Conservation (phyloP, 1,284 basidiomycete genomes). For the Lentinula novae-zelandiae region DNA sequence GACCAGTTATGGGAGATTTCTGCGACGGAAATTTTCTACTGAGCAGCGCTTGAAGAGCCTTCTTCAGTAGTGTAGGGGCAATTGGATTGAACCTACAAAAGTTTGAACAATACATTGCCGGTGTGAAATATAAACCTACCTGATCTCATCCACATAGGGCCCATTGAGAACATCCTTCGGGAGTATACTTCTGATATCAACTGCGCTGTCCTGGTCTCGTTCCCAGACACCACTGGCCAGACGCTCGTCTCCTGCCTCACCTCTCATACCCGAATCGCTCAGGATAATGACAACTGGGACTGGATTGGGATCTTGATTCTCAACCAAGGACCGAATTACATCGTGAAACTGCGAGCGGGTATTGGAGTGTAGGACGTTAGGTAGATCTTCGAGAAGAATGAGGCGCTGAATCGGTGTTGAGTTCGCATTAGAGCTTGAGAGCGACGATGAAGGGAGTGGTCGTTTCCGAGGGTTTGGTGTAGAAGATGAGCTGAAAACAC, state of each 20-base stretch:
- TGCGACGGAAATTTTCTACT: slow-evolving; percentile 42
- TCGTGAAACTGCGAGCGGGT: slow-evolving; percentile 79
- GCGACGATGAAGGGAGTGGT: slow-evolving; percentile 2
- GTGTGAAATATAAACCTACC: slow-evolving; percentile 42
- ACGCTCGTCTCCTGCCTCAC: slow-evolving; percentile 57
- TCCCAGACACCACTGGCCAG: slow-evolving; percentile 39
- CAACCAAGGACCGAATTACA: slow-evolving; percentile 58
- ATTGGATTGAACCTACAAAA: slow-evolving; percentile 82
- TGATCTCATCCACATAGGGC: slow-evolving; percentile 71
- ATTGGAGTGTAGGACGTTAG: slow-evolving; percentile 77
- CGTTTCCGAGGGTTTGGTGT: slow-evolving; percentile 14
- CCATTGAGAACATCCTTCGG: slow-evolving; percentile 56
- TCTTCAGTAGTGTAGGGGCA: slow-evolving; percentile 80
- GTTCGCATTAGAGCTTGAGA: slow-evolving; percentile 19
- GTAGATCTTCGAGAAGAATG: slow-evolving; percentile 89
- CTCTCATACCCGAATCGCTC: slow-evolving; percentile 78
- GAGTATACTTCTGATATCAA: slow-evolving; percentile 70
- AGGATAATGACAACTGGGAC: slow-evolving; percentile 82
- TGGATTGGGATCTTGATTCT: slow-evolving; percentile 29
- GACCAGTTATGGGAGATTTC: slow-evolving; percentile 7
- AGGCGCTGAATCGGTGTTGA: slow-evolving; percentile 41
- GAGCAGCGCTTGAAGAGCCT: slow-evolving; percentile 72
- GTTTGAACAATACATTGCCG: background rate
- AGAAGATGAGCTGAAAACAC: slow-evolving; percentile 32
- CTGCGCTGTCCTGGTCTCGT: slow-evolving; percentile 43